Evolutionary conservation across 257 asterid genomes (phyloP).

Genomic region (Solanum paucissectum): DNA sequence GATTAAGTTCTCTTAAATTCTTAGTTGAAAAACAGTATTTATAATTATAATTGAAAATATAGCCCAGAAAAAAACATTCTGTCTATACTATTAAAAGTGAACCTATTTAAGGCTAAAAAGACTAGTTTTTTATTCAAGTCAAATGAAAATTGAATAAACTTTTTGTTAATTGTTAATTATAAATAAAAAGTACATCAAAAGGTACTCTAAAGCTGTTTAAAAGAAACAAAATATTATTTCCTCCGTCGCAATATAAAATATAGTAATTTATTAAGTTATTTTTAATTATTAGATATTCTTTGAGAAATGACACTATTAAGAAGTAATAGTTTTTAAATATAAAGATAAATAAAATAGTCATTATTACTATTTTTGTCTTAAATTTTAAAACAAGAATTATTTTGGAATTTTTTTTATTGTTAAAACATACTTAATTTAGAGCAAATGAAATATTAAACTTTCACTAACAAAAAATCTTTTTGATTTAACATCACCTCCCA

Average conservation of each 20-base stretch:
- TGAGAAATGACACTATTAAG: too few species aligned
- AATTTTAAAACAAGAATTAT: too few species aligned
- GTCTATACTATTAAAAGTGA: background rate
- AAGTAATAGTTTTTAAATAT: too few species aligned
- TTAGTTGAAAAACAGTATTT: background rate
- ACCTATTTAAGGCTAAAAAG: background rate
- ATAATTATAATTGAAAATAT: background rate
- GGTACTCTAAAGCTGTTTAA: background rate
- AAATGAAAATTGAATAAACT: background rate
- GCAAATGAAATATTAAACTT: background rate
- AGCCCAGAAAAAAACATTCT: background rate
- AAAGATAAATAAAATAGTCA: too few species aligned
- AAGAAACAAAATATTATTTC: background rate
- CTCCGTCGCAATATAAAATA: background rate
- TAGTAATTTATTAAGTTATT: background rate
- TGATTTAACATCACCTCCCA: background rate
- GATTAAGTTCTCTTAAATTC: background rate
- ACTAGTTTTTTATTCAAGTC: background rate
- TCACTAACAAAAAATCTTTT: background rate
- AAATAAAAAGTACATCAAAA: background rate
- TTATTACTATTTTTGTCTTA: background rate
- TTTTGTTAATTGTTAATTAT: background rate
- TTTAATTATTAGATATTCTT: too few species aligned
- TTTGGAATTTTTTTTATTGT: background rate
- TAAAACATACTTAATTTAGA: too few species aligned